Percentiles rank a stretch among this genome's conserved stretches.
Evolutionary conservation across 164 flowering plant species (phyloP).

Genomic region (Sextonia rubra): DNA sequence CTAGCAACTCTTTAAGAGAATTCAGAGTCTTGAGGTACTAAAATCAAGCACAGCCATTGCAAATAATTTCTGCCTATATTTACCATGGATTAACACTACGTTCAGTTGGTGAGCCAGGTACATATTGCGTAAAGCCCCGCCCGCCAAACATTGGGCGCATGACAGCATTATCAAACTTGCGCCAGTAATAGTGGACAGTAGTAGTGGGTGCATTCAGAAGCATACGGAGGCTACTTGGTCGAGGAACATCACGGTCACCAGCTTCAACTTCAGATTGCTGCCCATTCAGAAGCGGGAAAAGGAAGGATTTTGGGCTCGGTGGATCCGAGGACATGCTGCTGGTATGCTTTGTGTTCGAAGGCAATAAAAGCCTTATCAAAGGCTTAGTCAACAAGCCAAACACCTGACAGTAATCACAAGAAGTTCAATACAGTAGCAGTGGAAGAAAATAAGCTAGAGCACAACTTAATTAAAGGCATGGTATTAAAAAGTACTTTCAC

Average conservation of each 20-base stretch:
- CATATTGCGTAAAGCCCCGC: constrained; percentile 72
- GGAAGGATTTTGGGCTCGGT: constrained; percentile 57
- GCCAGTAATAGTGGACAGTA: constrained; percentile 83
- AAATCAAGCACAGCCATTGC: neutral
- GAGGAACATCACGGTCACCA: constrained; percentile 19
- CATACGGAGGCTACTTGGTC: constrained; percentile 68
- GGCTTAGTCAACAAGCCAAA: constrained; percentile 88
- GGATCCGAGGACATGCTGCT: constrained; percentile 49
- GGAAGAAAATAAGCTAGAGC: neutral
- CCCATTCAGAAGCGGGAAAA: constrained; percentile 60
- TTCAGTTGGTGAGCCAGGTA: constrained; percentile 83
- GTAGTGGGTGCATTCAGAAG: constrained; percentile 52
- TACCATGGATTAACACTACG: constrained; percentile 26
- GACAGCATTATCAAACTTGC: constrained; percentile 74
- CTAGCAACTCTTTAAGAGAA: neutral
- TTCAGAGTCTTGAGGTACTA: neutral
- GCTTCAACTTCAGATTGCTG: constrained; percentile 39
- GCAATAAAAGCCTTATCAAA: constrained; percentile 55
- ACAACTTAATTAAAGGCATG: neutral
- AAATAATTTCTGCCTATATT: neutral
- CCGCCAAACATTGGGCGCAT: constrained; percentile 96
- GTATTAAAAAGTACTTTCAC: neutral
- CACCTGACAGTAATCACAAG: constrained; percentile 24
- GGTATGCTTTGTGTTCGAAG: constrained; percentile 29
- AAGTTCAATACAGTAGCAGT: neutral